phyloP scores from a whole-genome alignment of 768 basidiomycete species.

The Termitomyces sp. region DNA sequence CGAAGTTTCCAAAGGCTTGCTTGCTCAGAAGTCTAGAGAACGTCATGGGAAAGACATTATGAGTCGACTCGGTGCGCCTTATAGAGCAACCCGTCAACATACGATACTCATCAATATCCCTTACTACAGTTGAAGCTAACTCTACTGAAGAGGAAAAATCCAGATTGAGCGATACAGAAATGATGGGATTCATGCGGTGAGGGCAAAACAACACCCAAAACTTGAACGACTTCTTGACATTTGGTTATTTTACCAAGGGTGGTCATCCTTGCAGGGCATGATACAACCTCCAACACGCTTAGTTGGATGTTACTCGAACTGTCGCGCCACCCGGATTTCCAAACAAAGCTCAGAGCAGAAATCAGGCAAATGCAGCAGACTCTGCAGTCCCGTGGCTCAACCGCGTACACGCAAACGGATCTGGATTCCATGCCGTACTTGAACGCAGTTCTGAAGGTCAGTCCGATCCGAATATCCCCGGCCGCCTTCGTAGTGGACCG shows the following conservation, averaged over 20 bases:
- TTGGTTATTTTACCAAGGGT: conserved; percentile 38
- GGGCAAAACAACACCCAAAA: conserved; percentile 12
- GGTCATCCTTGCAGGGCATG: conserved; percentile 48
- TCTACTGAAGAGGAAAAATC: conserved; percentile 36
- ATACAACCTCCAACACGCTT: conserved; percentile 53
- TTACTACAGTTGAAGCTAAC: conserved; percentile 44
- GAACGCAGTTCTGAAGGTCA: conserved; percentile 39
- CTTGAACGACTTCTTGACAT: neutral
- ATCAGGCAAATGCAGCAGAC: conserved; percentile 34
- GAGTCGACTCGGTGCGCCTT: conserved; percentile 33
- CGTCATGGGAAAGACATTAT: conserved; percentile 34
- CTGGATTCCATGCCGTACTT: conserved; percentile 47
- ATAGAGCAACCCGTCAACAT: neutral
- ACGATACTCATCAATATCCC: neutral
- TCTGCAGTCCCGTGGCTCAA: conserved; percentile 29
- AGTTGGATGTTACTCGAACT: conserved; percentile 62
- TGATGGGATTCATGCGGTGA: conserved; percentile 48
- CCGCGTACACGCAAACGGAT: conserved; percentile 33
- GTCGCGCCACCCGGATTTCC: conserved; percentile 48
- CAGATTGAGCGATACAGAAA: conserved; percentile 42
- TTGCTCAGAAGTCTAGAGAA: conserved; percentile 28
- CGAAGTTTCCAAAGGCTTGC: conserved; percentile 27
- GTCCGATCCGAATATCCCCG: neutral
- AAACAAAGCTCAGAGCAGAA: conserved; percentile 58
- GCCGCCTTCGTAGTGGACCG: neutral